A percentile compares a stretch with the other conserved stretches of the same genome.
Evolutionary conservation across 2,329 filamentous ascomycete genomes (phyloP).

Genomic region (Monosporascus sp.): DNA sequence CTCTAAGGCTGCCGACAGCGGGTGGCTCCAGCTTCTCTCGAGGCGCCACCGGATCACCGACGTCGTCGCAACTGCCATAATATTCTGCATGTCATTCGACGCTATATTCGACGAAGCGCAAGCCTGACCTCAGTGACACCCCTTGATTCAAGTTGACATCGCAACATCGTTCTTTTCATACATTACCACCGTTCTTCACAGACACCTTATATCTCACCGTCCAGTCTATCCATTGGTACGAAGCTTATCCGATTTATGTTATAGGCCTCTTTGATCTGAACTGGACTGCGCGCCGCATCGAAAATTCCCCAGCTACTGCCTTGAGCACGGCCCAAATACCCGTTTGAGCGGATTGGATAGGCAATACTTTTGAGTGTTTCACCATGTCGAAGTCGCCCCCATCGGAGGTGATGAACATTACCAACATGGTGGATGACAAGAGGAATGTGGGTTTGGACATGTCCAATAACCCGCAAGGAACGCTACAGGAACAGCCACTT

Average conservation of each 20-base stretch:
- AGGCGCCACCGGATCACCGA: not conserved
- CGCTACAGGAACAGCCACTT: constrained; percentile 18
- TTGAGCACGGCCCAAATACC: not conserved
- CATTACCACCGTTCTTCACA: not conserved
- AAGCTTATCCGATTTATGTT: not conserved
- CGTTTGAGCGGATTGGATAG: not conserved
- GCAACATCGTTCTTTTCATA: not conserved
- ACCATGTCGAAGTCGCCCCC: constrained; percentile 27
- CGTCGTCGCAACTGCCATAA: not conserved
- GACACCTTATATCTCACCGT: not conserved
- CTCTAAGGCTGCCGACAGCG: not conserved
- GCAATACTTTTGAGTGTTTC: not conserved
- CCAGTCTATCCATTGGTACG: not conserved
- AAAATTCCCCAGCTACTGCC: no score
- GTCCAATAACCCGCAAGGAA: constrained; percentile 9
- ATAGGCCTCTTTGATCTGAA: not conserved
- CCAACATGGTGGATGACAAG: constrained; percentile 24
- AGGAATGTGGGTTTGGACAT: constrained; percentile 21
- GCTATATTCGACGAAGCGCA: not conserved
- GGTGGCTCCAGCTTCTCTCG: not conserved
- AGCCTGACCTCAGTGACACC: not conserved
- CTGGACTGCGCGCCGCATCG: not conserved
- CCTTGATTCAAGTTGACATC: not conserved
- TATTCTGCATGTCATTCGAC: not conserved
- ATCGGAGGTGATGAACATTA: constrained; percentile 28